A percentile compares a stretch with the other conserved stretches of the same genome.
Evolutionary conservation across 2,329 filamentous ascomycete species (phyloP).

Genomic region (Didymella segeticola): DNA sequence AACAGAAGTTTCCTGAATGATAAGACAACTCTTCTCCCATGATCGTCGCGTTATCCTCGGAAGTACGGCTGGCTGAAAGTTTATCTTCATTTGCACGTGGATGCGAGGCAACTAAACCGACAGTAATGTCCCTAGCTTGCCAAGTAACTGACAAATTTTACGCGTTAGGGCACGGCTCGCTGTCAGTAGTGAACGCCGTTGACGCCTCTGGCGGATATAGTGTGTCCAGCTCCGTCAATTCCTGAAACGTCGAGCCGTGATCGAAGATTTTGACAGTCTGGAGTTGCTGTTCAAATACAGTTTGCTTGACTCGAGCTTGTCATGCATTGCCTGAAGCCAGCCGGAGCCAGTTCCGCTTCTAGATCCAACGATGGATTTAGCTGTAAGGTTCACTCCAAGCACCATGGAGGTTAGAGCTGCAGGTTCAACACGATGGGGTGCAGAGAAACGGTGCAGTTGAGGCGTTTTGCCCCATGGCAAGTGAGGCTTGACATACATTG

Average conservation of each 20-base stretch:
- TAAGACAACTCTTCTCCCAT: not conserved
- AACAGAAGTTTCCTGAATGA: too few relatives aligned
- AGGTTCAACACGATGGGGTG: not conserved
- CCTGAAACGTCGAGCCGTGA: not conserved
- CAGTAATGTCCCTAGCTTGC: not conserved
- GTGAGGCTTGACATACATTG: not conserved
- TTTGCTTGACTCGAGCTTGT: not conserved
- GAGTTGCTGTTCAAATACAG: not conserved
- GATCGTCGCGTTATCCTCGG: not conserved
- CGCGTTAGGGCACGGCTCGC: not conserved
- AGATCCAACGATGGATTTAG: not conserved
- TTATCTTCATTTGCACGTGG: not conserved
- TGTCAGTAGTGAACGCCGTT: not conserved
- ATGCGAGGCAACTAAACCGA: conserved; percentile 12
- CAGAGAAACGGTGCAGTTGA: not conserved
- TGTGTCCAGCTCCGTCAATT: not conserved
- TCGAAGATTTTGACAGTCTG: conserved; percentile 1
- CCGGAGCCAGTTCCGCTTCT: conserved; percentile 2
- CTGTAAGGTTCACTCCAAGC: not conserved
- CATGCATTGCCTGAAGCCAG: not conserved
- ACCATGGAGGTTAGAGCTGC: not conserved
- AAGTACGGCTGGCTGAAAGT: not conserved
- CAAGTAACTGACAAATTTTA: not conserved
- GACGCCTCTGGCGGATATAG: not conserved
- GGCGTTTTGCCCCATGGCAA: conserved; percentile 1